Evolutionary conservation across 2,329 filamentous ascomycete genomes (phyloP), one percentile per base, ranked within the genome.

Genomic region (Arthrobotrys conoides): DNA sequence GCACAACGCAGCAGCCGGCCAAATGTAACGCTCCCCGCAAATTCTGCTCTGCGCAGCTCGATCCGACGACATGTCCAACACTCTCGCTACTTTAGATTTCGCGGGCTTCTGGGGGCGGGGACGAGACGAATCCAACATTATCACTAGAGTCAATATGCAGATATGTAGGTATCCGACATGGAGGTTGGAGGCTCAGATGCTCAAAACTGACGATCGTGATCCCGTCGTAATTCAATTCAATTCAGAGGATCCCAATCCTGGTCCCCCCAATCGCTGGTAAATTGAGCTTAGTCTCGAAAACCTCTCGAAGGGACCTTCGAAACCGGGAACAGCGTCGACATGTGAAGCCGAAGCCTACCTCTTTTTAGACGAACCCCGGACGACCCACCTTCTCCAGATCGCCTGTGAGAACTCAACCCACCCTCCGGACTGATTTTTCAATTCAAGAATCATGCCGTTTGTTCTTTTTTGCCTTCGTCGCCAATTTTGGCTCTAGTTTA

Each of bases 331-430:
- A 78, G 63, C 64, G 49, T 68, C 63, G 63, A 72, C 75, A 78
- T 78, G 75, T 78, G 75, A 78, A 78, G 75, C 75, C 75, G 75
- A 78, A 59, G 36, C 64, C 64, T 61, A 20, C 20, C 44, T 67
- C 48, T 67, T 67, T 75, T 75, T 75, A 68, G 73, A 71, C 73
- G 67, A 71, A 67, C 73, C 73, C 73, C 73, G 63, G 75, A 72
- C 68, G 75, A 65, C 75, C 75, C 75, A 78, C 75, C 75, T 78
- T 78, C 75, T 78, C 75, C 75, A 72, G 75, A 78, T 68, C 63
- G 68, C 55, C 64, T 68, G 51, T 38, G 55, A 78, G 49, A 27
- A 64, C 55, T 75, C 59, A 53, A 36, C 61, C 55, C 10, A 33
- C 38, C 68, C 64, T 55, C 75, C 55, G 27, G 68, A 46, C 57